These are phyloP conservation scores for Penicillium lagena DNA, from an alignment of 495 filamentous ascomycete species.

Conservation along the genomic window DNA sequence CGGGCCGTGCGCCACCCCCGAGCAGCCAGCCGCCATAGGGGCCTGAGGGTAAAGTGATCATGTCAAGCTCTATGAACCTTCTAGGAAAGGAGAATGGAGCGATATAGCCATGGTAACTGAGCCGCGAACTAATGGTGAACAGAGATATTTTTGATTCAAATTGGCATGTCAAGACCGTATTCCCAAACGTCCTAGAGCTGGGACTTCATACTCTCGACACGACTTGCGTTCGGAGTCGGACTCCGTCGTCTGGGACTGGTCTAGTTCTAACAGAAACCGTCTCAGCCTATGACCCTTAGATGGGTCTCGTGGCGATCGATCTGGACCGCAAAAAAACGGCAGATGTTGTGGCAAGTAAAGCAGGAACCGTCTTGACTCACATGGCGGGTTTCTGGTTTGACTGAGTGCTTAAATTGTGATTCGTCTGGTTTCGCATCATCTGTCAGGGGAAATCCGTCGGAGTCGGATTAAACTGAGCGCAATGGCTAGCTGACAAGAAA, in stretches of 20 bases:
- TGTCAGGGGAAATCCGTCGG: neutral
- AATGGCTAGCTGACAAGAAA: slow-evolving; percentile 1
- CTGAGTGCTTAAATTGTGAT: neutral
- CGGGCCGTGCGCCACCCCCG: neutral
- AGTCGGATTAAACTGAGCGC: slow-evolving; percentile 5
- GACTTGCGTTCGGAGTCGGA: slow-evolving; percentile 19
- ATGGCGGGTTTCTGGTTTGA: neutral
- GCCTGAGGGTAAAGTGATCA: no score
- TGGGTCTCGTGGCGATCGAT: neutral
- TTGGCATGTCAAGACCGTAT: neutral
- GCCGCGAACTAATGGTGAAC: neutral
- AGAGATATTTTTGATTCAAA: neutral
- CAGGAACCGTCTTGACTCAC: neutral
- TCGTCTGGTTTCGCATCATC: slow-evolving; percentile 3
- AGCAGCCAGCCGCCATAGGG: neutral
- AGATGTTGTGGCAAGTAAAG: neutral
- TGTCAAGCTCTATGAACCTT: no score
- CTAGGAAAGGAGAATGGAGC: no score
- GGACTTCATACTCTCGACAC: neutral
- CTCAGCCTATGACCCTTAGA: neutral
- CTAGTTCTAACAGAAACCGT: neutral
- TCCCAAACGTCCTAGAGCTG: no score
- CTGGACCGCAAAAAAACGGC: neutral
- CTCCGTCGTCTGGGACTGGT: slow-evolving; percentile 2
- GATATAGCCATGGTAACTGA: neutral